Percentiles rank a stretch among this genome's conserved stretches.
Evolutionary conservation across 1,284 basidiomycete species (phyloP).

Genomic region (Pascua sp.): DNA sequence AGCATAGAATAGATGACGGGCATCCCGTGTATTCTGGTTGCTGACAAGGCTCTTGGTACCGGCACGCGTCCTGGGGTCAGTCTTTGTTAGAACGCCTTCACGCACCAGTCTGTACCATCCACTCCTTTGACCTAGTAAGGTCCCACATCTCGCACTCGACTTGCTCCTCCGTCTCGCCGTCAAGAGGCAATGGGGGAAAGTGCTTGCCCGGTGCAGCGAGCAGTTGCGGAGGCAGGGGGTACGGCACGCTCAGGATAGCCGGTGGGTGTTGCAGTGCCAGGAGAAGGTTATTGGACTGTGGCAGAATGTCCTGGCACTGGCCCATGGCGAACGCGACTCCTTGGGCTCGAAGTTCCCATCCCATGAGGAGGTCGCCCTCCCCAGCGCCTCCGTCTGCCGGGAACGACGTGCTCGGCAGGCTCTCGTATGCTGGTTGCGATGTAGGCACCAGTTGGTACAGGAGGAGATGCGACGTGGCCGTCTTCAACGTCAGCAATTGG

Average conservation of each 20-base stretch:
- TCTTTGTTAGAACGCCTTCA: neutral
- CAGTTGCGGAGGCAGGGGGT: conserved; percentile 33
- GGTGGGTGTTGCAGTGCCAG: conserved; percentile 39
- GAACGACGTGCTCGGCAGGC: conserved; percentile 51
- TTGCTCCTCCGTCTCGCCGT: conserved; percentile 40
- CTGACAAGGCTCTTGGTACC: conserved; percentile 18
- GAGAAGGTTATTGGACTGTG: conserved; percentile 35
- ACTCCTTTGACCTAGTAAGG: conserved; percentile 26
- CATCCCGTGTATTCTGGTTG: conserved; percentile 25
- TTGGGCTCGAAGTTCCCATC: conserved; percentile 68
- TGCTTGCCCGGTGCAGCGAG: conserved; percentile 29
- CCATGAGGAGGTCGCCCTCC: conserved; percentile 76
- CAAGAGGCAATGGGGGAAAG: conserved; percentile 42
- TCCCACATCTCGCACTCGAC: conserved; percentile 45
- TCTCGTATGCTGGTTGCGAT: conserved; percentile 49
- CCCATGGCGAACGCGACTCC: conserved; percentile 42
- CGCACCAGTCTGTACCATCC: conserved; percentile 16
- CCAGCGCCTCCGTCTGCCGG: conserved; percentile 69
- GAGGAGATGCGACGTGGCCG: conserved; percentile 71
- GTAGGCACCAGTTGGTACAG: conserved; percentile 66
- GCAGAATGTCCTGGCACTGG: conserved; percentile 24
- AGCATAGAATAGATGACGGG: conserved; percentile 43
- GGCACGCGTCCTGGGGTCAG: conserved; percentile 15
- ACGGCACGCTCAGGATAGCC: conserved; percentile 35
- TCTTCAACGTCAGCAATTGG: conserved; percentile 52